These are phyloP conservation scores for Ceratocystis diversiconidia DNA, from an alignment of 2,329 filamentous ascomycete genomes.

Conservation along the genomic window DNA sequence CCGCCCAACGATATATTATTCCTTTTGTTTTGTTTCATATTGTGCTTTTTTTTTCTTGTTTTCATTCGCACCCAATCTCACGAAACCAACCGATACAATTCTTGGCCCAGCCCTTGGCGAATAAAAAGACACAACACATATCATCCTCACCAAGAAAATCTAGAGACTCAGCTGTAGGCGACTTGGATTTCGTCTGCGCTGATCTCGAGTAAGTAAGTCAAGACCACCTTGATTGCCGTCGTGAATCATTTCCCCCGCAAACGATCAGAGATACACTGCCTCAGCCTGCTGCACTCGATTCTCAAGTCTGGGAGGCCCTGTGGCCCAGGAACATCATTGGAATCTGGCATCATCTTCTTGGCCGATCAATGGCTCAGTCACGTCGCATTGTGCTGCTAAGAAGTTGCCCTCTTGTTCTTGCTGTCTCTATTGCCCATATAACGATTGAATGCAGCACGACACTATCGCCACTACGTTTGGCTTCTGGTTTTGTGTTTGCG, in stretches of 20 bases:
- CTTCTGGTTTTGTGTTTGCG: too few relatives aligned
- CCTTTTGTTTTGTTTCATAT: conserved; percentile 7
- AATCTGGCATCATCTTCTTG: background rate
- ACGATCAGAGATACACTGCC: background rate
- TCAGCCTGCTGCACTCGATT: background rate
- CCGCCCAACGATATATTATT: background rate
- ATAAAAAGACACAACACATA: background rate
- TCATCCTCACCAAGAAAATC: background rate
- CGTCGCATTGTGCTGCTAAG: background rate
- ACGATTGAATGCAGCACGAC: too few relatives aligned
- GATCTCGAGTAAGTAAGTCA: conserved; percentile 41
- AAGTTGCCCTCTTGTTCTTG: background rate
- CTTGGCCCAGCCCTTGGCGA: background rate
- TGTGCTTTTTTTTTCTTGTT: background rate
- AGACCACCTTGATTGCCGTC: too few relatives aligned
- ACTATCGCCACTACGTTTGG: too few relatives aligned
- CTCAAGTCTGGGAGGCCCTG: background rate
- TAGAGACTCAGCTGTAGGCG: conserved; percentile 47
- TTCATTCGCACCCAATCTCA: background rate
- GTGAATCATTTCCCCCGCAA: background rate
- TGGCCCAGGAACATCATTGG: background rate
- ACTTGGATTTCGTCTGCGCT: conserved; percentile 45
- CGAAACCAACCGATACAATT: background rate
- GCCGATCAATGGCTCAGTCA: background rate
- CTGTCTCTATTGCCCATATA: too few relatives aligned